Evolutionary conservation across 176 grass and related monocot genomes (phyloP).

Genomic region (bread wheat (Triticum aestivum)): IWGSC_CS_RefSeq_v2.1 NC_057809.1:548073733-548074232

Average conservation of each 20-base stretch:
- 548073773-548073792: conserved; percentile 71
- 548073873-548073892: conserved; percentile 89
- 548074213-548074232: neutral
- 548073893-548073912: conserved; percentile 72
- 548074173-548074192: conserved; percentile 36
- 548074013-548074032: conserved; percentile 48
- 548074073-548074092: neutral
- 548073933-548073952: conserved; percentile 39
- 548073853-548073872: neutral
- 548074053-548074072: neutral
- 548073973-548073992: neutral
- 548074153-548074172: neutral
- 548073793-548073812: neutral
- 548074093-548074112: neutral
- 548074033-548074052: conserved; percentile 49
- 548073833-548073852: neutral
- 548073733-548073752: conserved; percentile 67
- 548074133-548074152: conserved; percentile 10
- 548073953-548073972: conserved; percentile 16
- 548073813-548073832: neutral
- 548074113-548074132: conserved; percentile 48
- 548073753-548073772: conserved; percentile 89
- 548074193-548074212: neutral
- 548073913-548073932: conserved; percentile 59
- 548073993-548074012: conserved; percentile 6